Conservation (phyloP, 139 green algal species). For the Volvox africanus region DNA sequence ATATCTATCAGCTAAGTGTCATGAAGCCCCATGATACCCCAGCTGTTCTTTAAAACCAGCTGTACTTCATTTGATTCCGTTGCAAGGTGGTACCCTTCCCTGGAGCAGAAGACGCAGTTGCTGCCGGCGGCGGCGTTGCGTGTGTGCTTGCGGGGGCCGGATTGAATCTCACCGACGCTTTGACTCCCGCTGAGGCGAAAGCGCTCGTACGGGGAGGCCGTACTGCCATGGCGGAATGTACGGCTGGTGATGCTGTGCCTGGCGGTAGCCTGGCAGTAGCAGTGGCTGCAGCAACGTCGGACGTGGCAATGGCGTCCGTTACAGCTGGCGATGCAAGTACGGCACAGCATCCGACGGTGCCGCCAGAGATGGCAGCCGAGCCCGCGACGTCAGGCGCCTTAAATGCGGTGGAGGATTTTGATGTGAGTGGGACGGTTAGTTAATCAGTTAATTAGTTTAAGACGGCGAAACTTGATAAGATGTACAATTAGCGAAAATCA, state of each 20-base stretch:
- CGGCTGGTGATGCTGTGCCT: background rate
- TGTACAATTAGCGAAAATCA: too few relatives aligned
- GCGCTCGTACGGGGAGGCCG: conserved; percentile 3
- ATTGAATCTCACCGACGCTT: conserved; percentile 25
- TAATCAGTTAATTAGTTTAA: too few relatives aligned
- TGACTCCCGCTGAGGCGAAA: background rate
- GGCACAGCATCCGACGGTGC: background rate
- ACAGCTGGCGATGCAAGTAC: background rate
- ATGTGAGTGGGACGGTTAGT: background rate
- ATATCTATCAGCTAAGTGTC: too few relatives aligned
- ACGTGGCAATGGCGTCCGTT: background rate
- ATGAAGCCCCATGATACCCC: too few relatives aligned
- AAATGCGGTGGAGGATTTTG: background rate
- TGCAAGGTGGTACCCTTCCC: conserved; percentile 61
- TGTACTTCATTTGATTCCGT: too few relatives aligned
- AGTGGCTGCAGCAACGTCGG: background rate
- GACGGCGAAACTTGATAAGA: too few relatives aligned
- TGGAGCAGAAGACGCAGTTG: conserved; percentile 68
- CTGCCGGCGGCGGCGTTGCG: conserved; percentile 69
- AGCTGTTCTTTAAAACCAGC: too few relatives aligned
- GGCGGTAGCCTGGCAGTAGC: background rate
- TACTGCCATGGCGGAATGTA: background rate
- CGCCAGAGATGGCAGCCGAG: too few relatives aligned
- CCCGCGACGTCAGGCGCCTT: background rate
- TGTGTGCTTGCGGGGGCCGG: conserved; percentile 64